Conservation (phyloP, 306 rosid genomes). For the Corylus avellana region DNA sequence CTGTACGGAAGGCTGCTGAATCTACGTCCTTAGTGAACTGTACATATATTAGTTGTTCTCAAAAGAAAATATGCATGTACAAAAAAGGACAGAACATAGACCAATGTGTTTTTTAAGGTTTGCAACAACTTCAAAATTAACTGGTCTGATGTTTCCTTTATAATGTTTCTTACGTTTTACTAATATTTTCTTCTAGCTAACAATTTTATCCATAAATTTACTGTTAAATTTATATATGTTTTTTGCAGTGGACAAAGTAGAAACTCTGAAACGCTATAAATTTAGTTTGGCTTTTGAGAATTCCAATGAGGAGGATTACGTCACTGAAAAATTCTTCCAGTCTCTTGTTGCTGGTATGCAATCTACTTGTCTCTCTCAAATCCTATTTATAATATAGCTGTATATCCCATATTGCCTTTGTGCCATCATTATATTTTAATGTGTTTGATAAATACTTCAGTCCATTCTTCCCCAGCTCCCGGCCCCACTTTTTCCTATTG, state of each 20-base stretch:
- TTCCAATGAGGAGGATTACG: conserved; percentile 98
- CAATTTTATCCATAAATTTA: neutral
- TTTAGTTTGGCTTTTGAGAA: conserved; percentile 98
- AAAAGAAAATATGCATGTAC: neutral
- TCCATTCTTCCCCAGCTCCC: conserved; percentile 6
- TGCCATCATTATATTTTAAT: neutral
- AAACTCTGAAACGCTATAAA: conserved; percentile 80
- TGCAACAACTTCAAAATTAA: neutral
- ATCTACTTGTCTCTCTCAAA: conserved; percentile 21
- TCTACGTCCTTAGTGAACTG: neutral
- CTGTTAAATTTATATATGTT: conserved; percentile 13
- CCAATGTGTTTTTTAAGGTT: neutral
- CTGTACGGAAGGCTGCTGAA: neutral
- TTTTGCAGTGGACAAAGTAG: conserved; percentile 79
- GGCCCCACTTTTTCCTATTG: neutral
- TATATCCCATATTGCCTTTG: conserved; percentile 16
- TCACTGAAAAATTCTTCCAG: conserved; percentile 96
- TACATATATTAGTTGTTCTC: neutral
- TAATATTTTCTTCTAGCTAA: conserved; percentile 16
- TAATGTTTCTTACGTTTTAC: neutral
- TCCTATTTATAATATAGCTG: conserved; percentile 10
- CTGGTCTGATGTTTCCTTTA: neutral
- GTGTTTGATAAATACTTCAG: conserved; percentile 7
- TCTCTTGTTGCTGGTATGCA: conserved; percentile 96
- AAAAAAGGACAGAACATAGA: neutral